Evolutionary conservation across 2,329 filamentous ascomycete species (phyloP), one percentile per base, ranked within the genome.

Genomic region (Penicillium hesseltinei): DNA sequence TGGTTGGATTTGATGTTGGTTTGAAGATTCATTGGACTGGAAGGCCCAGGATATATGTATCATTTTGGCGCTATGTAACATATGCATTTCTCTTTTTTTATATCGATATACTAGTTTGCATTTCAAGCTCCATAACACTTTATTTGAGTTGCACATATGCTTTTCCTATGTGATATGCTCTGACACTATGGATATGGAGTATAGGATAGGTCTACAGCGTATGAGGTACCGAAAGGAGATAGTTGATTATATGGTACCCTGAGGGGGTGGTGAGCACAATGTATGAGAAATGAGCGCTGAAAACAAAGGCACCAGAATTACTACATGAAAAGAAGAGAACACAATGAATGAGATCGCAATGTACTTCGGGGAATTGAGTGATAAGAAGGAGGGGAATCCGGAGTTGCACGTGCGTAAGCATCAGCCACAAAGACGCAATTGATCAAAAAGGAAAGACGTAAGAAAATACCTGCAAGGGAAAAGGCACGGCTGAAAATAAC

Each of bases 321-420:
- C 62, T 59, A 63, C 60, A 67, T 27, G 50, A 51, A 53, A 54
- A 61, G 45, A 66, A 60, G 43, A 42, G 9, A 59, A 60, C 49
- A 59, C 45, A 66, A 62, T 43, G 58, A 65, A 50, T 36, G 61
- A 46, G 40, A 51, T 60, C 60, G 59, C 62, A 49, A 66, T 62
- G 59, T 61, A 60, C 62, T 64, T 67, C 61, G 59, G 64, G 58
- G 54, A 45, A 63, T 35, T 27, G 52, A 39, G 46, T 29, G 40
- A 49, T 40, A 39, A 56, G 64, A 69, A 66, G 63, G 67, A 70
- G 57, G 56, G 62, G 62, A 65, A 67, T 66, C 68, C 69, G 66
- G 64, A 68, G 63, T 62, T 60, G 64, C 65, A 67, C 66, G 63
- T 54, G 60, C 57, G 46, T 58, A 45, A 60, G 57, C 56, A 61